Evolutionary conservation across 345 rosid species (phyloP), one percentile per base, ranked within the genome.

Genomic region (Eucalyptus erythrocorys): DNA sequence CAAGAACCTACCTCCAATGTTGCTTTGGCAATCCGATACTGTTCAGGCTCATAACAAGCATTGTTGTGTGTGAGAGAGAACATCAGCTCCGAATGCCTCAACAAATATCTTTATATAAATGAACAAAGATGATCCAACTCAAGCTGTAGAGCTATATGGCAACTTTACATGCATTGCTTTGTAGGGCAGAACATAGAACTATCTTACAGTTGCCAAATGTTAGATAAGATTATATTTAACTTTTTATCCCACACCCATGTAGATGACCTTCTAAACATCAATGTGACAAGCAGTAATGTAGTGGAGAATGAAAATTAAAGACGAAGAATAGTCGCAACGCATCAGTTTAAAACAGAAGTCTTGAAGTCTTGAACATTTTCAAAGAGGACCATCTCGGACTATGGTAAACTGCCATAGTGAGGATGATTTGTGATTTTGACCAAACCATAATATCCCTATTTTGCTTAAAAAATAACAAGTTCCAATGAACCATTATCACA

Each of bases 41-140:
- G 97, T 91, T 96, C 97, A 86, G 97, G 99, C 92, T 95, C 96
- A 92, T 96, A 92, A 91, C 96, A 98, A 2, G 99, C 99, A 91
- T 89, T 92, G 85, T 99, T 98, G 91, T n/a, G 37, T 3, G 37
- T 64, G 71, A 6, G 37, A 64, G 71, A 64, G 71, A 64, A 30
- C 34, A n/a, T 64, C 37, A 64, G 71, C 19, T 6, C 71, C 10
- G 66, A 14, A 64, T n/a, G 17, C 37, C 68, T 64, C 37, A 14
- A n/a, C 71, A 48, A 4, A 48, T 48, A 48, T 47, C 37, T 47
- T n/a, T 13, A 30, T 6, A 30, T 48, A 82, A 82, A 82, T 42
- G 32, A 43, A 82, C 14, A 43, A 82, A 82, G 48, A 82, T 43
- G 48, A 1, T 48, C 86, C n/a, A 82, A 82, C 14, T 24, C 32